Conservation (phyloP, 2,329 filamentous ascomycete species). For the Ceratocystis destructans region DNA sequence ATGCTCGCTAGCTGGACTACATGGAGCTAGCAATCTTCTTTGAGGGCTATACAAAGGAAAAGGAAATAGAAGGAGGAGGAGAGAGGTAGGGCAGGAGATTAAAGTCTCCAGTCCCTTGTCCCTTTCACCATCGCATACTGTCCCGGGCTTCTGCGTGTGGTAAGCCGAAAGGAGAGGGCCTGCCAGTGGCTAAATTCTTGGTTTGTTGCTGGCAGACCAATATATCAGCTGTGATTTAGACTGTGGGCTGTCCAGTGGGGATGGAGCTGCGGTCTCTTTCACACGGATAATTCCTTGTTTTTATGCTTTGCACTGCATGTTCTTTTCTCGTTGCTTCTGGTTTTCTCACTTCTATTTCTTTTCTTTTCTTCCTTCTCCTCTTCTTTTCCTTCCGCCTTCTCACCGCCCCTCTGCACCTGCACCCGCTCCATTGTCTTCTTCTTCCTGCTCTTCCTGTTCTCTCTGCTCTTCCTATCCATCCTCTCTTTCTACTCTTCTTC, state of each 20-base stretch:
- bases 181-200: neutral
- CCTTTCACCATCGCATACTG: no score
- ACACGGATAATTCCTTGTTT: no score
- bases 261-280: no score
- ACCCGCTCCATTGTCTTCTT: neutral
- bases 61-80: neutral
- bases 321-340: neutral
- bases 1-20: neutral
- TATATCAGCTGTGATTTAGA: no score
- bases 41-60: neutral
- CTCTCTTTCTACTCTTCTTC: neutral
- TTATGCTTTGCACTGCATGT: no score
- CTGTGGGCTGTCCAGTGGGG: no score
- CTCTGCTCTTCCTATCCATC: neutral
- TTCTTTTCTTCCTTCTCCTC: neutral
- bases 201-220: neutral
- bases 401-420: no score
- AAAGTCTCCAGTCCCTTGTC: neutral
- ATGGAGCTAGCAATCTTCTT: neutral
- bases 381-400: no score
- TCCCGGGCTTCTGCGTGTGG: neutral
- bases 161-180: neutral
- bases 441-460: neutral
- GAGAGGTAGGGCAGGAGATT: no score
- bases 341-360: neutral